Conservation (phyloP, 805 yeast genomes). For the Grigorovia humatica region DNA sequence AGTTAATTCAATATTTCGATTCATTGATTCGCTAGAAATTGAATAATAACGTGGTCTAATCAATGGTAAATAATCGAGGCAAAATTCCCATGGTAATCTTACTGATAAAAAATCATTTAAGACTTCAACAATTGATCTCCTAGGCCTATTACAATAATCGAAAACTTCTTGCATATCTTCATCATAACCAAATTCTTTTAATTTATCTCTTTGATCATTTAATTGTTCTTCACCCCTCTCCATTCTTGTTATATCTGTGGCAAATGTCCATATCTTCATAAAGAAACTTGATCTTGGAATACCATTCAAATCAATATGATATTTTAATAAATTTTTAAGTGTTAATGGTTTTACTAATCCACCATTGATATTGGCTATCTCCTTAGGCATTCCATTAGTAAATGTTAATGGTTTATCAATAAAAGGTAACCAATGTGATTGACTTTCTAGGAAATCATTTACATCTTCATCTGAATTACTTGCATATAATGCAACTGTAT, state of each 20-base stretch:
- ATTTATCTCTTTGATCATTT: conserved; percentile 62
- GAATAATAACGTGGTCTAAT: conserved; percentile 78
- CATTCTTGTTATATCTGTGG: conserved; percentile 36
- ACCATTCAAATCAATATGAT: conserved; percentile 73
- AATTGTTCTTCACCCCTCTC: conserved; percentile 24
- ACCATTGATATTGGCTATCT: conserved; percentile 36
- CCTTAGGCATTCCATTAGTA: conserved; percentile 20
- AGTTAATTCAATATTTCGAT: conserved; percentile 52
- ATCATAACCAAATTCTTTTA: conserved; percentile 60
- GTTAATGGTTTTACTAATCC: conserved; percentile 57
- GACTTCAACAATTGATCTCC: conserved; percentile 78
- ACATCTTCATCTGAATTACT: conserved; percentile 57
- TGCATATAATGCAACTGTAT: conserved; percentile 69
- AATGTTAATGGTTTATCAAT: conserved; percentile 46
- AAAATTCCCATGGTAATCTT: conserved; percentile 61
- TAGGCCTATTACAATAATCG: conserved; percentile 87
- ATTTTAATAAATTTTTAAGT: conserved; percentile 56
- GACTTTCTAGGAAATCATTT: conserved; percentile 50
- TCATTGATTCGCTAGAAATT: conserved; percentile 49
- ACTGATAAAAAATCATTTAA: conserved; percentile 72
- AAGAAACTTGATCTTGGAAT: conserved; percentile 84
- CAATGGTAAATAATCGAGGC: conserved; percentile 68
- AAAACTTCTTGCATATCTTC: conserved; percentile 74
- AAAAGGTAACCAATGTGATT: conserved; percentile 54
- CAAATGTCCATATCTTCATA: conserved; percentile 61